phyloP scores from a whole-genome alignment of 2,329 filamentous ascomycete genomes.

The Microcyclospora pomicola region DNA sequence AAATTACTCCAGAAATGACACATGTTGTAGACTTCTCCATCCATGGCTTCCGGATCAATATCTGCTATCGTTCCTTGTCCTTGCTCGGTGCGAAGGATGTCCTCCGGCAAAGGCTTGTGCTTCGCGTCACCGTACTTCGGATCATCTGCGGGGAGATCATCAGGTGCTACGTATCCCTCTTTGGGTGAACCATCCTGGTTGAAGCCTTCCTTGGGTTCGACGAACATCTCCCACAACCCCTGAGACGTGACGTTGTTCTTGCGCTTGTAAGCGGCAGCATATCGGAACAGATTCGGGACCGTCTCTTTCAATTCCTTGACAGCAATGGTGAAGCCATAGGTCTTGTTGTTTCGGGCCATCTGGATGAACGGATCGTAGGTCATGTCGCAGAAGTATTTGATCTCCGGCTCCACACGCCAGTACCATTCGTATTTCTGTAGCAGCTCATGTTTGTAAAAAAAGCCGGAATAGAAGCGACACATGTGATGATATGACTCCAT shows the following conservation, averaged over 20 bases:
- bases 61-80: conserved; percentile 57
- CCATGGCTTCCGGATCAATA: conserved; percentile 86
- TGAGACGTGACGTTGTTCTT: conserved; percentile 80
- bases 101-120: conserved; percentile 60
- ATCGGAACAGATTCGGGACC: conserved; percentile 95
- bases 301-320: conserved; percentile 97
- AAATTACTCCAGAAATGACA: conserved; percentile 99
- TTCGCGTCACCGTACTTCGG: conserved; percentile 50
- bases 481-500: conserved; percentile 98
- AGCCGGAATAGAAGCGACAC: conserved; percentile 99
- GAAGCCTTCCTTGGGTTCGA: conserved; percentile 58
- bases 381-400: conserved; percentile 99
- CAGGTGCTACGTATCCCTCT: conserved; percentile 14
- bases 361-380: conserved; percentile 95
- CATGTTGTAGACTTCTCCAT: conserved; percentile 98
- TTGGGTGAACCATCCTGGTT: conserved; percentile 40
- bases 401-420: conserved; percentile 97
- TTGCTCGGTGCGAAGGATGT: conserved; percentile 65
- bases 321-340: conserved; percentile 96
- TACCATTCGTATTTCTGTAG: conserved; percentile 98
- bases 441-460: conserved; percentile 95
- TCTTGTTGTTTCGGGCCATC: conserved; percentile 92
- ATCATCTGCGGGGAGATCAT: conserved; percentile 34
- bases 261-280: conserved; percentile 95
- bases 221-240: conserved; percentile 97